phyloP scores from a whole-genome alignment of 139 green algal genomes.

The Asterochloris erici region DNA sequence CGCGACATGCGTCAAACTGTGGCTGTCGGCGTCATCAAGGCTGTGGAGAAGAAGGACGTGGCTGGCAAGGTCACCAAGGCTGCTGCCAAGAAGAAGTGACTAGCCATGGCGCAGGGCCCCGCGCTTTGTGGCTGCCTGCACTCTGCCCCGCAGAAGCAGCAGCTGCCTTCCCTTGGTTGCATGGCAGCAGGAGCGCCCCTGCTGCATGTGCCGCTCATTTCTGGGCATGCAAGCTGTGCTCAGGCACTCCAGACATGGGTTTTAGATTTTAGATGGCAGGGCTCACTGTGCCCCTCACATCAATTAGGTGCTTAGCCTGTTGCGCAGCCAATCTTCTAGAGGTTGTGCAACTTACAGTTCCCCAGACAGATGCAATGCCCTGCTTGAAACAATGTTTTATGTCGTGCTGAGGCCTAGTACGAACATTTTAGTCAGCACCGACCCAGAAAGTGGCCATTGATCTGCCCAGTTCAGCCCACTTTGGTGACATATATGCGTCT shows the following conservation, averaged over 20 bases:
- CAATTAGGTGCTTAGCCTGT: too few relatives aligned
- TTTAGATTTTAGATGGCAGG: conserved; percentile 25
- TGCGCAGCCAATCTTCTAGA: too few relatives aligned
- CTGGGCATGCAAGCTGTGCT: conserved; percentile 16
- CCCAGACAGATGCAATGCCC: too few relatives aligned
- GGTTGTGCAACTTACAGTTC: too few relatives aligned
- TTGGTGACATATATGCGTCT: too few relatives aligned
- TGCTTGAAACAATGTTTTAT: too few relatives aligned
- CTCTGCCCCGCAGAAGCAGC: neutral
- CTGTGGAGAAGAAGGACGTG: conserved; percentile 38
- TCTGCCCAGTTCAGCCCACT: too few relatives aligned
- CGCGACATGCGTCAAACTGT: conserved; percentile 68
- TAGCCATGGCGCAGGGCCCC: neutral
- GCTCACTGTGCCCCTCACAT: neutral
- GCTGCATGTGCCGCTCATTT: neutral
- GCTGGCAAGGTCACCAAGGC: conserved; percentile 34
- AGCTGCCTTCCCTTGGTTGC: neutral
- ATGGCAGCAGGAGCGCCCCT: neutral
- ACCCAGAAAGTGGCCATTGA: too few relatives aligned
- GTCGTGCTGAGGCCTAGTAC: too few relatives aligned
- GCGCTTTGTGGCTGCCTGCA: conserved; percentile 1
- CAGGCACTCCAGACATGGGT: conserved; percentile 20
- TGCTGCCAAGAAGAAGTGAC: conserved; percentile 37
- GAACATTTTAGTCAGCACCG: too few relatives aligned
- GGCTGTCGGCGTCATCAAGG: conserved; percentile 70